These are phyloP conservation scores for Jatropha podagrica DNA, from an alignment of 441 rosid species.

Conservation along the genomic window DNA sequence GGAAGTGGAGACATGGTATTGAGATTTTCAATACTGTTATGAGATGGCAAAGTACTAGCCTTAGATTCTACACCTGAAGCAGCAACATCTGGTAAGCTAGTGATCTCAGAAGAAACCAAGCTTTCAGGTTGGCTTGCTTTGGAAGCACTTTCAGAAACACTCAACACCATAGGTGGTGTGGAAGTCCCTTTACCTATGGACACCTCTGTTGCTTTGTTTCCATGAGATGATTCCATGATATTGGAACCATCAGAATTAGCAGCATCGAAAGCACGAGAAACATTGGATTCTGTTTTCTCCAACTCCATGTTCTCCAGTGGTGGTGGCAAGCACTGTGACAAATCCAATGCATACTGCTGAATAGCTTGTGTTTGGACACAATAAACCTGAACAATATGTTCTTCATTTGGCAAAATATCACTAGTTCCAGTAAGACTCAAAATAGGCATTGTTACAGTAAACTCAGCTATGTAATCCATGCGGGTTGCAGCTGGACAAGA, in stretches of 20 bases:
- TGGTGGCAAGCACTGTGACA: slow-evolving; percentile 75
- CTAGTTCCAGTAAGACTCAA: slow-evolving; percentile 82
- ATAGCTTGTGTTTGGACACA: slow-evolving; percentile 94
- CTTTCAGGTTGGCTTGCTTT: slow-evolving; percentile 32
- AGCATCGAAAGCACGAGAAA: slow-evolving; percentile 39
- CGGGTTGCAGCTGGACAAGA: slow-evolving; percentile 62
- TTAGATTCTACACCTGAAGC: slow-evolving; percentile 39
- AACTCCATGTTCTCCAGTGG: slow-evolving; percentile 51
- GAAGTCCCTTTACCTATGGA: slow-evolving; percentile 28
- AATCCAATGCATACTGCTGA: slow-evolving; percentile 88
- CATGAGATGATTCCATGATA: slow-evolving; percentile 38
- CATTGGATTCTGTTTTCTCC: slow-evolving; percentile 57
- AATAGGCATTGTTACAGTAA: slow-evolving; percentile 89
- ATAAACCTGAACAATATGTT: slow-evolving; percentile 67
- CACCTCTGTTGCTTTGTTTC: slow-evolving; percentile 36
- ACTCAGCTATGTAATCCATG: slow-evolving; percentile 89
- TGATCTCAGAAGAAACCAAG: slow-evolving; percentile 42
- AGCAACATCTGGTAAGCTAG: slow-evolving; percentile 34
- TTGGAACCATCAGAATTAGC: slow-evolving; percentile 32
- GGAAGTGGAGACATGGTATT: slow-evolving; percentile 42
- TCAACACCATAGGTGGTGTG: slow-evolving; percentile 24
- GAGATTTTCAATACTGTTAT: slow-evolving; percentile 36
- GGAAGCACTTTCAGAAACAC: slow-evolving; percentile 34
- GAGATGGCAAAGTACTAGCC: slow-evolving; percentile 37
- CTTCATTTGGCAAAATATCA: slow-evolving; percentile 55